phyloP scores from a whole-genome alignment of 129 eudicot species.

The Escallonia herrerae region DNA sequence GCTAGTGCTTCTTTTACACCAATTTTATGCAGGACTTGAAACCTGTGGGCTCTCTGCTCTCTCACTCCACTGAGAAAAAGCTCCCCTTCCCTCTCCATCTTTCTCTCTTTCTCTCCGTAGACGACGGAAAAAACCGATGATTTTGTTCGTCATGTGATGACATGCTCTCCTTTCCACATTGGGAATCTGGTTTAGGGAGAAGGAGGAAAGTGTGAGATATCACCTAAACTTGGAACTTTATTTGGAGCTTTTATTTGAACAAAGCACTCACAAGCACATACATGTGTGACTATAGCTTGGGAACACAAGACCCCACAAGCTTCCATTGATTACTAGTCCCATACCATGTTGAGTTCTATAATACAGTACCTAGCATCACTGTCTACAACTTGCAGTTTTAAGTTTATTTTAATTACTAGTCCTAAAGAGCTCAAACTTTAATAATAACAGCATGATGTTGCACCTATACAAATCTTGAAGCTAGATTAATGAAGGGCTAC shows the following conservation, averaged over 20 bases:
- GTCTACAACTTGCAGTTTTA: slow-evolving; percentile 9
- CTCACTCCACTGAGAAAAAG: slow-evolving; percentile 32
- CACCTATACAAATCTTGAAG: slow-evolving; percentile 8
- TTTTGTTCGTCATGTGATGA: slow-evolving; percentile 35
- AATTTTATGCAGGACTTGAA: slow-evolving; percentile 1
- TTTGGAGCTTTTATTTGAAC: slow-evolving; percentile 22
- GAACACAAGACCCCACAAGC: slow-evolving; percentile 12
- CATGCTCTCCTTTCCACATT: slow-evolving; percentile 27
- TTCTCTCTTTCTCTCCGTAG: not conserved
- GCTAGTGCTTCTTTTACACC: not conserved
- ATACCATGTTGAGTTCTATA: slow-evolving; percentile 4
- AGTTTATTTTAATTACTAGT: not conserved
- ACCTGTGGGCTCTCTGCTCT: slow-evolving; percentile 22
- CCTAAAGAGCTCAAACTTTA: slow-evolving; percentile 1
- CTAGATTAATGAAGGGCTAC: too few relatives aligned
- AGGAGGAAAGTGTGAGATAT: slow-evolving; percentile 14
- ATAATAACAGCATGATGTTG: slow-evolving; percentile 15
- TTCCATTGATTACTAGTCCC: slow-evolving; percentile 5
- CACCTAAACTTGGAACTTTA: slow-evolving; percentile 22
- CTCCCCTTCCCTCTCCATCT: not conserved
- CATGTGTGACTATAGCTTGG: not conserved
- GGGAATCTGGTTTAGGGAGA: slow-evolving; percentile 22
- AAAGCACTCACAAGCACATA: slow-evolving; percentile 17
- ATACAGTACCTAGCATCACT: slow-evolving; percentile 1
- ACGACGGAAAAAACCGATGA: slow-evolving; percentile 25